Evolutionary conservation across 257 asterid genomes (phyloP).

Genomic region (Solanum chilense): DNA sequence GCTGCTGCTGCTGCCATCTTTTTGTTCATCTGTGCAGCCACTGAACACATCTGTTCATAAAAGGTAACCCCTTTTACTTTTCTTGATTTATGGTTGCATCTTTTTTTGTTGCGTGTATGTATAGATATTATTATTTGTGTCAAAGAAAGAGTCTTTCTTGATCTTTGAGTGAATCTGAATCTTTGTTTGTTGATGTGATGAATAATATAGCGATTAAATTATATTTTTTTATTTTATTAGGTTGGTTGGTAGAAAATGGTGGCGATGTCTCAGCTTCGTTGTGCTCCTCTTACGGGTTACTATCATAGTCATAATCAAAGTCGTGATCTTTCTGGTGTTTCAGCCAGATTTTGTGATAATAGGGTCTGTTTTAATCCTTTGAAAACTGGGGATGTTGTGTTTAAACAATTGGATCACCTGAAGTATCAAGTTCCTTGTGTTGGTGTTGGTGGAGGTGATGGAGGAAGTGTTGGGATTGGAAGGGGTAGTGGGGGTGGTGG

Average conservation of each 20-base stretch:
- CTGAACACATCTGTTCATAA: neutral
- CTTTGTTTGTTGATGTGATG: neutral
- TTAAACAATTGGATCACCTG: neutral
- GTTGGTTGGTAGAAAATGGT: conserved; percentile 9
- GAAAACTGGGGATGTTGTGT: neutral
- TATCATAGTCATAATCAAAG: conserved; percentile 7
- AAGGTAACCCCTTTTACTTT: neutral
- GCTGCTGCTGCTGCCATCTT: neutral
- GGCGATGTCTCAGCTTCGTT: conserved; percentile 25
- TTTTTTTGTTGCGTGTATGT: neutral
- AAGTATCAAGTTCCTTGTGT: conserved; percentile 9
- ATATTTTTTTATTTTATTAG: neutral
- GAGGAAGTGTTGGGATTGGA: neutral
- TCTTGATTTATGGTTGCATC: neutral
- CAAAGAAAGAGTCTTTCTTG: neutral
- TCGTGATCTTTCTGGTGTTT: neutral
- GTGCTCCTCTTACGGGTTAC: conserved; percentile 4
- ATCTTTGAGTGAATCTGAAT: neutral
- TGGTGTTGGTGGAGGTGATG: conserved; percentile 11
- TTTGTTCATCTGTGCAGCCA: neutral
- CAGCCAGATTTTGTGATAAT: neutral
- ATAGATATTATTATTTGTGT: neutral
- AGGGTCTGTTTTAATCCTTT: neutral
- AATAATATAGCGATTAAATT: neutral
- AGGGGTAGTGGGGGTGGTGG: conserved; percentile 11